Base-by-base conservation (phyloP, 1,284 basidiomycete species). In the Entoloma clypeatum region DNA sequence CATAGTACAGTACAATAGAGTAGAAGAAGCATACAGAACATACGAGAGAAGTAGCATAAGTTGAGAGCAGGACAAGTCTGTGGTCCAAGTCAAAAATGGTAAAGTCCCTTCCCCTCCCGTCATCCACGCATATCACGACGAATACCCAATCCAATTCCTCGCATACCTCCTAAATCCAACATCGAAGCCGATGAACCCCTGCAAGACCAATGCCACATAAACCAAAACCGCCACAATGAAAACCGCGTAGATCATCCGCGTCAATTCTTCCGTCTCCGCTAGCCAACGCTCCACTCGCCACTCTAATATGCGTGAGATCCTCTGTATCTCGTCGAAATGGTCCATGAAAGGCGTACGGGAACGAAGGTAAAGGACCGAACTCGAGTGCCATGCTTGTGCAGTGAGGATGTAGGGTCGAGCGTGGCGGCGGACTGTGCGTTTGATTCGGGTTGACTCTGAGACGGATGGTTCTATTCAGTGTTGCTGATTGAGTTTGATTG, bases 231-330 rank as follows among this genome's bases (percentile, higher is more conserved):
- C 5, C 3, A 30, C 17, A 21, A 39, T 11, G n/a, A 43, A 10
- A 3, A 46, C 23, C 11, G 44, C n/a, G 23, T 39, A 0, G 2
- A 43, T n/a, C 7, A 43, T 16, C 28, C 30, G 31, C 32, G 36
- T 24, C 21, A 17, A 11, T 14, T 19, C 13, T n/a, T 39, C 23
- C 22, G 35, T 28, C 32, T 36, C 36, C n/a, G 29, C 38, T 13
- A 32, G 24, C 43, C 46, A 41, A 30, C 38, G 39, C 21, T 41
- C 31, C 17, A 48, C 22, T 19, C 39, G 30, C 32, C 35, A 38
- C 7, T 30, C 25, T 6, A 34, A 21, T n/a, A 40, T 44, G 17
- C 39, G 35, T 8, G 16, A 23, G 19, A 38, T 25, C 17, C 39
- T 19, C 22, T 36, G 42, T n/a, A 43, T 39, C 17, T 41, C 18